Conservation (phyloP, 1,284 basidiomycete genomes). For the Caloboletus inedulis region DNA sequence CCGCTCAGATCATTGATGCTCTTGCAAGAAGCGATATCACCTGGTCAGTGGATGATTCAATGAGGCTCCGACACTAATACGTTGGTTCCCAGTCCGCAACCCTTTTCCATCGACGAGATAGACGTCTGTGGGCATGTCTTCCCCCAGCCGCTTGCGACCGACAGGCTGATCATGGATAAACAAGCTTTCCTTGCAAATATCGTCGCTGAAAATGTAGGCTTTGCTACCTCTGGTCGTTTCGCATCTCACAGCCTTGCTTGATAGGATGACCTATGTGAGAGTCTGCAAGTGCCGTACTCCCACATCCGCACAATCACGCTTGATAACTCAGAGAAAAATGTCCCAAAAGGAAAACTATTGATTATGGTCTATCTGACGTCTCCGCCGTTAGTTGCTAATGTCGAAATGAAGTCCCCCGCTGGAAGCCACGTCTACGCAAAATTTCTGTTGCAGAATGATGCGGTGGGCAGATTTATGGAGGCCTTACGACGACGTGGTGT, state of each 20-base stretch:
- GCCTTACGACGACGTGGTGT: slow-evolving; percentile 42
- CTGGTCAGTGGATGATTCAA: slow-evolving; percentile 40
- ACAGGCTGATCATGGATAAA: slow-evolving; percentile 52
- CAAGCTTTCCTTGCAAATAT: slow-evolving; percentile 51
- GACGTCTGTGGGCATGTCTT: slow-evolving; percentile 36
- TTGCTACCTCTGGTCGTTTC: background rate
- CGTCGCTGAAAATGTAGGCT: slow-evolving; percentile 23
- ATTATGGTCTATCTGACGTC: slow-evolving; percentile 37
- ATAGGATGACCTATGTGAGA: slow-evolving; percentile 43
- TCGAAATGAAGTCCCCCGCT: slow-evolving; percentile 23
- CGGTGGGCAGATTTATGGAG: slow-evolving; percentile 39
- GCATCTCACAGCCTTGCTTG: slow-evolving; percentile 18
- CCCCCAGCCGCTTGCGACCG: slow-evolving; percentile 35
- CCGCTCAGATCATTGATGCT: slow-evolving; percentile 45
- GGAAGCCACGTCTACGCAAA: slow-evolving; percentile 31
- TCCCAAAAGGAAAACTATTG: slow-evolving; percentile 23
- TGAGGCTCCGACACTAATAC: slow-evolving; percentile 1
- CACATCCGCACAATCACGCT: slow-evolving; percentile 43
- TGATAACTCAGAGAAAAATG: slow-evolving; percentile 26
- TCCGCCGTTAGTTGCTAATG: slow-evolving; percentile 41
- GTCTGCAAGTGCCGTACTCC: slow-evolving; percentile 42
- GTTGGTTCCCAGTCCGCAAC: slow-evolving; percentile 49
- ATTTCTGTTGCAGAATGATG: slow-evolving; percentile 37
- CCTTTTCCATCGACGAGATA: slow-evolving; percentile 48
- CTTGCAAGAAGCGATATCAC: slow-evolving; percentile 45